phyloP scores from a whole-genome alignment of 1,284 basidiomycete genomes.

The Ustilago trichophora region DNA sequence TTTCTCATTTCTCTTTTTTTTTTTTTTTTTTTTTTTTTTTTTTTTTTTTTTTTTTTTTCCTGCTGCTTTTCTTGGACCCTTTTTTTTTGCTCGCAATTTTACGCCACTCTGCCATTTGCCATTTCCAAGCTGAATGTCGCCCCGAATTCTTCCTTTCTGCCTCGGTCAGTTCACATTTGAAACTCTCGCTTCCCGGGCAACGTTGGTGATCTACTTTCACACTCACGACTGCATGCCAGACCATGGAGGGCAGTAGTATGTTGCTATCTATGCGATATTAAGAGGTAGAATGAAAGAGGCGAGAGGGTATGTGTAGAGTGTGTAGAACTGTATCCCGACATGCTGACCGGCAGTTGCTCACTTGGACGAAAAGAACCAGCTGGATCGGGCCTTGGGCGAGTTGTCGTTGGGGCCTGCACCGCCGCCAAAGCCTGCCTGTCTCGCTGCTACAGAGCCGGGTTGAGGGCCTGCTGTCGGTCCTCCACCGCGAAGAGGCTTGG shows the following conservation, averaged over 20 bases:
- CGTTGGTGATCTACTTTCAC: too few relatives aligned
- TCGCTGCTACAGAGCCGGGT: constrained; percentile 38
- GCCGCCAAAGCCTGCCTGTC: constrained; percentile 27
- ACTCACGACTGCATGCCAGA: not conserved
- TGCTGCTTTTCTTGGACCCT: too few relatives aligned
- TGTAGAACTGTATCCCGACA: not conserved
- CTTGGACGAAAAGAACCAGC: constrained; percentile 61
- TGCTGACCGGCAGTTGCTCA: constrained; percentile 9
- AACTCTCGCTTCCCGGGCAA: too few relatives aligned
- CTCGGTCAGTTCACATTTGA: too few relatives aligned
- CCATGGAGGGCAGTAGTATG: not conserved
- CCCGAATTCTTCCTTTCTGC: too few relatives aligned
- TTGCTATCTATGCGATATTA: constrained; percentile 6
- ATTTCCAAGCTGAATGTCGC: too few relatives aligned
- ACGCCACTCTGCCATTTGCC: too few relatives aligned
- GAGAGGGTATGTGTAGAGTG: constrained; percentile 14
- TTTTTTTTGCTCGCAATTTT: not conserved
- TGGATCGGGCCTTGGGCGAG: constrained; percentile 53
- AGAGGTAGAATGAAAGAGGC: constrained; percentile 1
- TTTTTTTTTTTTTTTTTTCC: not conserved
- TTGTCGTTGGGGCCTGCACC: constrained; percentile 31
- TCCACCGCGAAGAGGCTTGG: constrained; percentile 92
- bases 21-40: too few relatives aligned
- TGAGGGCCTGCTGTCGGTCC: constrained; percentile 54
- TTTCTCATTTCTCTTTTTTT: not conserved